Evolutionary conservation across 2,329 filamentous ascomycete genomes (phyloP).

Genomic region (Beauveria sp.): DNA sequence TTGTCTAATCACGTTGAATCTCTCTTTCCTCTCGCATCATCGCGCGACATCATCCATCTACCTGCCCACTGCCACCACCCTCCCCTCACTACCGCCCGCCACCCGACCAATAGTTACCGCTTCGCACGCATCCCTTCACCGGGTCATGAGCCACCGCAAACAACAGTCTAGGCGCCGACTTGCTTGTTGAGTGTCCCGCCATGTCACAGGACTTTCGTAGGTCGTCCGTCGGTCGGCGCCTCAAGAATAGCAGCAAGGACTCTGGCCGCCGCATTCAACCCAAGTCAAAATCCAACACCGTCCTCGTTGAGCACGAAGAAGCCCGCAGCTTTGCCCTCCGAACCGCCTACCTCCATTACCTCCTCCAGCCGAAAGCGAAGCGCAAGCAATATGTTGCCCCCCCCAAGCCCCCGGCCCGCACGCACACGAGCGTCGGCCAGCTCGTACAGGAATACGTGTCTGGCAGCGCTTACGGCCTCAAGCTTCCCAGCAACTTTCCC

Average conservation of each 20-base stretch:
- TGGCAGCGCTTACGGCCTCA: conserved; percentile 40
- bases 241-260: conserved; percentile 35
- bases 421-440: conserved; percentile 71
- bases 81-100: neutral
- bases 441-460: conserved; percentile 78
- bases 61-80: neutral
- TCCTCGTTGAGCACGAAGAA: conserved; percentile 60
- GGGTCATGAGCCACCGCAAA: neutral
- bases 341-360: conserved; percentile 84
- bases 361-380: conserved; percentile 84
- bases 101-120: neutral
- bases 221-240: conserved; percentile 38
- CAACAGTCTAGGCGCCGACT: neutral
- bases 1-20: too few species aligned
- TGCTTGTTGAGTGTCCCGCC: conserved; percentile 13
- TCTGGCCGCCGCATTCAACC: conserved; percentile 38
- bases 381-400: conserved; percentile 76
- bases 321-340: conserved; percentile 88
- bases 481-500: conserved; percentile 51
- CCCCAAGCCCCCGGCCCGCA: conserved; percentile 51
- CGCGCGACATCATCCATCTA: neutral
- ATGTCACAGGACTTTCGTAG: conserved; percentile 47
- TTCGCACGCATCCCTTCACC: neutral
- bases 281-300: conserved; percentile 39
- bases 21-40: neutral